Conservation (phyloP, 176 grass and related monocot genomes). For the Aechmea fasciata region DNA sequence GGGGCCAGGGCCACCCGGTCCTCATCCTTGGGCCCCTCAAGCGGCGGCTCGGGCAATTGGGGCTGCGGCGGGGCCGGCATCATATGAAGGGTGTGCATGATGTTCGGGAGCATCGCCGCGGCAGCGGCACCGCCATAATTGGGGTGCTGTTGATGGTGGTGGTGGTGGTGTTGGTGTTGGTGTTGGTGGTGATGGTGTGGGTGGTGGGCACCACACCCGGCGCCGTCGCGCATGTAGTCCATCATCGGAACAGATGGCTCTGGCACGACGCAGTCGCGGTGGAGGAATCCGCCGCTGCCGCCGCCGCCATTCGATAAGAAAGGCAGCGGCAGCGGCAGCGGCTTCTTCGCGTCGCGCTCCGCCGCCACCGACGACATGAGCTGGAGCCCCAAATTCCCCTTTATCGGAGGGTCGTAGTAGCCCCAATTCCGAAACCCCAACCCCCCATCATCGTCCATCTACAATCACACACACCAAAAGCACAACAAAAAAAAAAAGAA, state of each 20-base stretch:
- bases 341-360: slow-evolving; percentile 47
- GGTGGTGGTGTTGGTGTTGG: slow-evolving; percentile 14
- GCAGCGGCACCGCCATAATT: slow-evolving; percentile 35
- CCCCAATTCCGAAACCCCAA: slow-evolving; percentile 77
- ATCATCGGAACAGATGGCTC: not conserved
- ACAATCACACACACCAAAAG: not conserved
- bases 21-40: slow-evolving; percentile 33
- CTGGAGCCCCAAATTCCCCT: slow-evolving; percentile 65
- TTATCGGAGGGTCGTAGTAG: slow-evolving; percentile 56
- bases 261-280: not conserved
- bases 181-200: slow-evolving; percentile 18
- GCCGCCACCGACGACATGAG: slow-evolving; percentile 55
- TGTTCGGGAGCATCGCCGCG: not conserved
- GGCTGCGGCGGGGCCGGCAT: slow-evolving; percentile 31
- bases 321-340: not conserved
- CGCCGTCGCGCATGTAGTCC: not conserved
- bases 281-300: not conserved
- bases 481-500: not conserved
- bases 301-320: slow-evolving; percentile 25
- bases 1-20: not conserved
- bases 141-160: slow-evolving; percentile 33
- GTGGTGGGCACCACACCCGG: slow-evolving; percentile 20
- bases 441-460: slow-evolving; percentile 69
- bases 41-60: slow-evolving; percentile 10
- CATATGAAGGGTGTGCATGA: slow-evolving; percentile 46